Base-by-base conservation (phyloP, 768 basidiomycete species). In the Xerocomus spinulosus region DNA sequence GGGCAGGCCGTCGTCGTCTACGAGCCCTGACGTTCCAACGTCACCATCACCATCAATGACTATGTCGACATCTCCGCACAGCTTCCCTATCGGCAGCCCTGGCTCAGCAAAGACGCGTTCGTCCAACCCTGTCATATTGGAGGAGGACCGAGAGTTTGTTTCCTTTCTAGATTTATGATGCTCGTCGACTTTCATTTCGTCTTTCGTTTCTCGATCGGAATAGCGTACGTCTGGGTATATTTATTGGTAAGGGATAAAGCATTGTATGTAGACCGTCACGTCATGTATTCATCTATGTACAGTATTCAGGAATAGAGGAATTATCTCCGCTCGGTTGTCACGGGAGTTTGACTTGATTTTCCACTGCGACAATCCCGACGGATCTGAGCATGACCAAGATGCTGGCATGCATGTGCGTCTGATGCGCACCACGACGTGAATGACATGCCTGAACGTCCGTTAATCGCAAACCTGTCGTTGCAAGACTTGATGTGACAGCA, bases 151-250 rank as follows among this genome's bases (percentile, higher is more conserved):
- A 35, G 58, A 64, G 29, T 62, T 56, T 45, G 49, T 63, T 13
- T 64, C 62, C 14, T 64, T 64, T 26, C 41, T 64, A 43, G 62
- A 64, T 2, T 24, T 64, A 14, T 35, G 34, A 44, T 42, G 26
- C 23, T 20, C 2, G 23, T 38, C 37, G 5, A 5, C 6, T 12
- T 38, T 38, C 18, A 17, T 37, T 37, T 20, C 26, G 26, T 23
- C 36, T 10, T 20, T 20, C 34, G 32, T 35, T 35, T 18, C 34
- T 12, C 18, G 34, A 15, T n/a, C 32, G 14, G 32, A 17, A 35
- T 35, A 18, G 17, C 14, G 18, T 20, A 28, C 20, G 35, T 2
- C 20, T 36, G 8, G 35, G 10, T 36, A 36, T 38, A 38, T 38
- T 38, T 38, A 38, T 24, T 24, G 15, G 10, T 24, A 23, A 38